Evolutionary conservation across 2,329 filamentous ascomycete species (phyloP).

Genomic region (Ascomycota sp.): DNA sequence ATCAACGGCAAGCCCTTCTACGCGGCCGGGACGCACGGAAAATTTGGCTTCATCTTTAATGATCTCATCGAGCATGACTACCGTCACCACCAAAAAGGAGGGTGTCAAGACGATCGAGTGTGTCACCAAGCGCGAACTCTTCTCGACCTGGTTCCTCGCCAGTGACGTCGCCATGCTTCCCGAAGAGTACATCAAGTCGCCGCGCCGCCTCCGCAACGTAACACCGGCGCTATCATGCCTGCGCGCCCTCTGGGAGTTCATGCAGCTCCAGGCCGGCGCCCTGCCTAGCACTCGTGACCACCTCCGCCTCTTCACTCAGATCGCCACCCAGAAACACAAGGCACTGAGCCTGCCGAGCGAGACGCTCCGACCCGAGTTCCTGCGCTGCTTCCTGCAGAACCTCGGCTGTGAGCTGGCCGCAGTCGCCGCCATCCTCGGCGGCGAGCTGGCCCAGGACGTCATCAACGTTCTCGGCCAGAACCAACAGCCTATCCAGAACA

Average conservation of each 20-base stretch:
- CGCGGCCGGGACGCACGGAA: conserved; percentile 65
- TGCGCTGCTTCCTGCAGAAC: conserved; percentile 74
- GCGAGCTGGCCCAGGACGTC: conserved; percentile 81
- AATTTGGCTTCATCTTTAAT: conserved; percentile 89
- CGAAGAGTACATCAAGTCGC: conserved; percentile 44
- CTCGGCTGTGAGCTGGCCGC: conserved; percentile 68
- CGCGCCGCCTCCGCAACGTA: conserved; percentile 53
- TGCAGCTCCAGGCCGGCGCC: conserved; percentile 28
- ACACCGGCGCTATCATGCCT: conserved; percentile 70
- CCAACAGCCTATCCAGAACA: conserved; percentile 91
- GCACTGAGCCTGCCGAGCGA: conserved; percentile 49
- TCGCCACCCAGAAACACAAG: conserved; percentile 60
- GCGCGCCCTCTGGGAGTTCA: conserved; percentile 75
- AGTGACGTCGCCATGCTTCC: conserved; percentile 55
- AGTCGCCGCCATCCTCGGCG: conserved; percentile 74
- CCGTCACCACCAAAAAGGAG: conserved; percentile 48
- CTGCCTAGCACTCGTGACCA: conserved; percentile 41
- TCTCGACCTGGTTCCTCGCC: conserved; percentile 72
- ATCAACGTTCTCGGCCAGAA: conserved; percentile 85
- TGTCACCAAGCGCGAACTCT: conserved; percentile 80
- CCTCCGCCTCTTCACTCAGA: conserved; percentile 53
- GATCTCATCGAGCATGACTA: conserved; percentile 85
- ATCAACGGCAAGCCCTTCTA: conserved; percentile 69
- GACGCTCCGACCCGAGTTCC: conserved; percentile 47
- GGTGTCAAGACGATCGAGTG: conserved; percentile 54